phyloP scores from a whole-genome alignment of 768 basidiomycete genomes.

The Pholiota molesta region DNA sequence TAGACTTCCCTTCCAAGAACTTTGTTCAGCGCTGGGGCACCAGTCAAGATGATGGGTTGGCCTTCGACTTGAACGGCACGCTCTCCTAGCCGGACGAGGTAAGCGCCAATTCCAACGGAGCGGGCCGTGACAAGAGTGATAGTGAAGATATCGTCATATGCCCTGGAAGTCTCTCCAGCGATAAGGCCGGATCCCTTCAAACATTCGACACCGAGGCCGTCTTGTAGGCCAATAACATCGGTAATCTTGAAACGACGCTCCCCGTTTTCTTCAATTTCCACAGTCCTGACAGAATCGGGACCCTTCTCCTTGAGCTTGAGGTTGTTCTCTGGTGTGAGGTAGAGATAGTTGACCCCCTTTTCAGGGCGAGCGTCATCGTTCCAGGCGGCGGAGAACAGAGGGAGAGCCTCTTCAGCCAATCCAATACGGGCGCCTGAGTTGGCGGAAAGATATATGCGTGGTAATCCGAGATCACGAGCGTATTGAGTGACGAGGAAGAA shows the following conservation, averaged over 20 bases:
- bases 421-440: slow-evolving; percentile 99
- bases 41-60: slow-evolving; percentile 98
- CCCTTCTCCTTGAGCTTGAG: slow-evolving; percentile 90
- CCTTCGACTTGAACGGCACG: slow-evolving; percentile 99
- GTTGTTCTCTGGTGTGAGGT: slow-evolving; percentile 91
- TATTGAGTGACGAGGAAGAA: slow-evolving; percentile 95
- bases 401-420: slow-evolving; percentile 88
- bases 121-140: slow-evolving; percentile 98
- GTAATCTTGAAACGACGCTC: slow-evolving; percentile 94
- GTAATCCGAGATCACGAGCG: slow-evolving; percentile 84
- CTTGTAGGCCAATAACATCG: slow-evolving; percentile 95
- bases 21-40: slow-evolving; percentile 96
- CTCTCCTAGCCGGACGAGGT: slow-evolving; percentile 96
- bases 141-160: slow-evolving; percentile 99
- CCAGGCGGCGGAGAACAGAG: slow-evolving; percentile 92
- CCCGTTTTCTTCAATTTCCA: slow-evolving; percentile 83
- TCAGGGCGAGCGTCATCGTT: slow-evolving; percentile 79
- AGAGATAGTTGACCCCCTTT: slow-evolving; percentile 95
- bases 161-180: slow-evolving; percentile 96
- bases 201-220: slow-evolving; percentile 96
- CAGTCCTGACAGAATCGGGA: slow-evolving; percentile 72
- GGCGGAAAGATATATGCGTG: slow-evolving; percentile 96
- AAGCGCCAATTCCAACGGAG: slow-evolving; percentile 98
- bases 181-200: slow-evolving; percentile 97
- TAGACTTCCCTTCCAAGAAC: slow-evolving; percentile 99